These are phyloP conservation scores for Erigeron canadensis DNA, from an alignment of 129 eudicot genomes.

Conservation along the genomic window DNA sequence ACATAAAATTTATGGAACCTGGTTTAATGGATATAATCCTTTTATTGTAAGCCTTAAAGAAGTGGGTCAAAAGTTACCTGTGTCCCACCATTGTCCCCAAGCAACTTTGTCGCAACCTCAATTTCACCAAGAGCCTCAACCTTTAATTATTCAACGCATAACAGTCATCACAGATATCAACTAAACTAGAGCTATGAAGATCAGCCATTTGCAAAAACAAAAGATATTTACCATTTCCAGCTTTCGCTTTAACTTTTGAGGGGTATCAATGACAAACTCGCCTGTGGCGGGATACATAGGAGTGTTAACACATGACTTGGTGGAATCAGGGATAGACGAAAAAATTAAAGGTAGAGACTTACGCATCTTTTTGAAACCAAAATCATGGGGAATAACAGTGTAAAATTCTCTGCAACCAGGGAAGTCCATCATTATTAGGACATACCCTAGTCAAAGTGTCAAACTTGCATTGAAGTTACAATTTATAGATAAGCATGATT, in stretches of 20 bases:
- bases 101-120: slow-evolving; percentile 90
- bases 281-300: slow-evolving; percentile 45
- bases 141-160: slow-evolving; percentile 37
- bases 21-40: no score
- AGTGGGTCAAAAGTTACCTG: slow-evolving; percentile 53
- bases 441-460: not conserved
- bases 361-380: slow-evolving; percentile 93
- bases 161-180: not conserved
- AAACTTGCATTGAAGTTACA: not conserved
- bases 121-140: slow-evolving; percentile 98
- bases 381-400: slow-evolving; percentile 93
- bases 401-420: slow-evolving; percentile 81
- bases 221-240: slow-evolving; percentile 70
- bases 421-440: not conserved
- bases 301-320: not conserved
- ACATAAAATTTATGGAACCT: no score
- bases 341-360: slow-evolving; percentile 34
- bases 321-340: slow-evolving; percentile 1
- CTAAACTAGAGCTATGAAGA: not conserved
- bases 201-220: not conserved
- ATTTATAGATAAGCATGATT: not conserved
- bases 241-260: slow-evolving; percentile 84
- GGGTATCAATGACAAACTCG: slow-evolving; percentile 89
- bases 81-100: slow-evolving; percentile 56
- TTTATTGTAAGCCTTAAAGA: not conserved